Percentiles rank a stretch among this genome's conserved stretches.
These are phyloP conservation scores for Typha latifolia DNA, from an alignment of 176 grass and related monocot species.

Conservation along the genomic window DNA sequence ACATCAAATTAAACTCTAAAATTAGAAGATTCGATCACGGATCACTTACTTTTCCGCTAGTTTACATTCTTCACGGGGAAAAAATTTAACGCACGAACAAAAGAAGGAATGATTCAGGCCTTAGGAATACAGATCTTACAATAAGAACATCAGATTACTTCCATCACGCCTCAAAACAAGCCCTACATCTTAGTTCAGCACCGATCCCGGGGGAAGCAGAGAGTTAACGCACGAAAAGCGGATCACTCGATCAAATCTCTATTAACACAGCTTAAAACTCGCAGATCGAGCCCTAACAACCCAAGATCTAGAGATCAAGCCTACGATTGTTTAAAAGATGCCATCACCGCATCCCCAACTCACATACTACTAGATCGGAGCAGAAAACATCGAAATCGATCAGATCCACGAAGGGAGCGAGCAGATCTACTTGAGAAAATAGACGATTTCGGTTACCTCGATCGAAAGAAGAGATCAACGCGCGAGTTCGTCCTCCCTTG, in stretches of 20 bases:
- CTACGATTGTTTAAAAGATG: background rate
- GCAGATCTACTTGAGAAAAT: background rate
- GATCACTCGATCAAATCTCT: background rate
- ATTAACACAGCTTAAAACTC: background rate
- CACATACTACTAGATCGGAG: background rate
- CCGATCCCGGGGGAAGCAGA: too few relatives aligned
- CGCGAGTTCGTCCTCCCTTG: background rate
- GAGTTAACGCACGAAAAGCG: background rate
- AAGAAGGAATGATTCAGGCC: too few relatives aligned
- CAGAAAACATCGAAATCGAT: background rate
- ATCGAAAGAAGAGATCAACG: background rate
- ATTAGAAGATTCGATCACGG: too few relatives aligned
- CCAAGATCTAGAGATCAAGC: background rate
- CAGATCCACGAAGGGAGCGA: background rate
- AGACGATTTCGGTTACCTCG: background rate
- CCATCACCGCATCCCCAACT: background rate
- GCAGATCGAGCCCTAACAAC: background rate
- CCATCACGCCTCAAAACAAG: background rate
- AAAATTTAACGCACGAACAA: too few relatives aligned
- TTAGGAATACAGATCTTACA: background rate
- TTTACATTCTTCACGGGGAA: too few relatives aligned
- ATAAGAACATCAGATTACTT: background rate
- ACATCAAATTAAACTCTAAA: too few relatives aligned
- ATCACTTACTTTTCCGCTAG: too few relatives aligned
- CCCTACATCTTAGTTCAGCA: background rate